These are phyloP conservation scores for Solanum chilense DNA, from an alignment of 257 asterid species.

Conservation along the genomic window DNA sequence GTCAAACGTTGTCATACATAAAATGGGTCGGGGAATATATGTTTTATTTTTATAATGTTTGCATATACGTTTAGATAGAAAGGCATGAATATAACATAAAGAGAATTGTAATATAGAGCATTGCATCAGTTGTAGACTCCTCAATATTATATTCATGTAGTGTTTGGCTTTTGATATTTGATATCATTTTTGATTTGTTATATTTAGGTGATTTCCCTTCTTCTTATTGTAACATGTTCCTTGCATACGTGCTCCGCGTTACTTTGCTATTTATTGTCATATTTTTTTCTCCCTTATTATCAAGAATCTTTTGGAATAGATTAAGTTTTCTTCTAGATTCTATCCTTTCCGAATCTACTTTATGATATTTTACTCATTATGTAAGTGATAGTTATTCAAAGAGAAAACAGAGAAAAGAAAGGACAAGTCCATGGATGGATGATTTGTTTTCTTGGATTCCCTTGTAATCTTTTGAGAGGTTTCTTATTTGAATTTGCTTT, in stretches of 20 bases:
- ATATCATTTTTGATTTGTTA: background rate
- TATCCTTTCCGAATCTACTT: too few species aligned
- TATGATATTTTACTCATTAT: background rate
- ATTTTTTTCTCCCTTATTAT: background rate
- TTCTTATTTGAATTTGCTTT: background rate
- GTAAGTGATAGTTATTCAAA: background rate
- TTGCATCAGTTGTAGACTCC: background rate
- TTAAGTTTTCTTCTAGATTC: accelerated
- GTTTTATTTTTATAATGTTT: background rate
- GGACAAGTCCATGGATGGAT: background rate
- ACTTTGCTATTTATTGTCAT: background rate
- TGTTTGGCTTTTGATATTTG: background rate
- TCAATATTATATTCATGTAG: background rate
- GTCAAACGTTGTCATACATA: too few species aligned
- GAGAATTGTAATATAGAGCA: background rate
- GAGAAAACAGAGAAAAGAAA: background rate
- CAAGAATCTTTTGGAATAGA: too few species aligned
- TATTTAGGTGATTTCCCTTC: background rate
- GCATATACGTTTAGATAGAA: background rate
- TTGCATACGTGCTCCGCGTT: accelerated
- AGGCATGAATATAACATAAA: too few species aligned
- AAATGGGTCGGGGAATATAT: too few species aligned
- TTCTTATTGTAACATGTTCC: background rate
- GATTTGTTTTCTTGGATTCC: slow-evolving; percentile 25
- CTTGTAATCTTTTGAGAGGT: background rate